Conservation (phyloP, 1,139 yeast species). For the Taphrina deformans region DNA sequence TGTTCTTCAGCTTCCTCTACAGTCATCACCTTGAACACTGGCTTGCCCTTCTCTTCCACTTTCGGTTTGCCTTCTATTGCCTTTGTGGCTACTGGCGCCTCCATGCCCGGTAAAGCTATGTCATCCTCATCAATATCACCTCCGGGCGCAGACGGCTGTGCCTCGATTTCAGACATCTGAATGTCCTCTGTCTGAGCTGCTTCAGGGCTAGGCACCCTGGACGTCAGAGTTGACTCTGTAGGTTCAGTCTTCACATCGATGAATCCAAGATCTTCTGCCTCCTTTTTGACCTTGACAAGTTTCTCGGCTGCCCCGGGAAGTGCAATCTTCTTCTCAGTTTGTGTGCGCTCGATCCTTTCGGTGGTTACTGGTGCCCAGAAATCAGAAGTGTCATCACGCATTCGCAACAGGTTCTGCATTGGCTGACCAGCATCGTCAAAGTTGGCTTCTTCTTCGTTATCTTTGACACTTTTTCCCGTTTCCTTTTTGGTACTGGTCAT, state of each 20-base stretch:
- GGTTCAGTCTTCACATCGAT: slow-evolving; percentile 23
- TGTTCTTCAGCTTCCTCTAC: slow-evolving; percentile 17
- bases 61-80: neutral
- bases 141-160: neutral
- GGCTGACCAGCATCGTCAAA: slow-evolving; percentile 16
- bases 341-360: slow-evolving; percentile 13
- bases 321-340: slow-evolving; percentile 1
- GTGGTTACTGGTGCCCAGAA: slow-evolving; percentile 28
- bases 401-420: slow-evolving; percentile 15
- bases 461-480: neutral
- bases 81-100: neutral
- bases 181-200: neutral
- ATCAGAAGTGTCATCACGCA: slow-evolving; percentile 12
- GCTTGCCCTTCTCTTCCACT: neutral
- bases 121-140: slow-evolving; percentile 9
- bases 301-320: neutral
- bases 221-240: slow-evolving; percentile 12
- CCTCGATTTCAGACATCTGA: neutral
- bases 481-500: neutral
- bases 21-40: slow-evolving; percentile 7
- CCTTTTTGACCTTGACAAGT: slow-evolving; percentile 14
- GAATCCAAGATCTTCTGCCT: slow-evolving; percentile 8
- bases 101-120: slow-evolving; percentile 10
- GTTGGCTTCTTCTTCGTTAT: slow-evolving; percentile 7
- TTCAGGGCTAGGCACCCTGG: neutral